phyloP scores from a whole-genome alignment of 805 yeast species.

The Lipomyces starkeyi region DNA sequence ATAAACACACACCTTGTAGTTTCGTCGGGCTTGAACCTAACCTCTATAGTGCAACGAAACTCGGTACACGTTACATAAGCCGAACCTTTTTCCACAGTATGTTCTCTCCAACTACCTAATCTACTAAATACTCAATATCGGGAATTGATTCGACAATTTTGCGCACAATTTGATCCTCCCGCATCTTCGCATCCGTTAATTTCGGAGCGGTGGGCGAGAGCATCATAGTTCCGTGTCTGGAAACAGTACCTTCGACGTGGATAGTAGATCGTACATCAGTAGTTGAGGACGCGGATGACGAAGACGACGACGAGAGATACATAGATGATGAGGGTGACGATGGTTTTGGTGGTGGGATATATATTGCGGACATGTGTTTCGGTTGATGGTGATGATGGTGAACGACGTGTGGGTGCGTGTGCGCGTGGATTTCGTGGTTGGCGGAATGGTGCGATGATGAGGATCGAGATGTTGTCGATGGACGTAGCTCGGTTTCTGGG shows the following conservation, averaged over 20 bases:
- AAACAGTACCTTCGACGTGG: neutral
- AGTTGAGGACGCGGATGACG: conserved; percentile 19
- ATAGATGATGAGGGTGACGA: conserved; percentile 22
- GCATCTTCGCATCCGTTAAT: conserved; percentile 24
- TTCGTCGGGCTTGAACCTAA: too few relatives aligned
- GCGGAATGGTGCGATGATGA: neutral
- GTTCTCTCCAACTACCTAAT: neutral
- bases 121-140: conserved; percentile 24
- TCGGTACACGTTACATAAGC: too few relatives aligned
- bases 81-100: neutral
- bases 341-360: conserved; percentile 32
- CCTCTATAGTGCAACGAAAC: too few relatives aligned
- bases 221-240: neutral
- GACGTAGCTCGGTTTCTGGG: neutral
- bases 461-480: neutral
- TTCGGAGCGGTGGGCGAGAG: conserved; percentile 40
- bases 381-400: conserved; percentile 23
- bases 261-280: conserved; percentile 7
- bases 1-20: too few relatives aligned
- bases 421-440: neutral
- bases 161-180: conserved; percentile 39
- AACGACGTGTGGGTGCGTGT: conserved; percentile 8
- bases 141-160: conserved; percentile 35
- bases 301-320: conserved; percentile 26
- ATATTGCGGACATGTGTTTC: conserved; percentile 10